Percentiles rank a stretch among this genome's conserved stretches.
These are phyloP conservation scores for Bryopsis sp. DNA, from an alignment of 139 green algal genomes.

Conservation along the genomic window DNA sequence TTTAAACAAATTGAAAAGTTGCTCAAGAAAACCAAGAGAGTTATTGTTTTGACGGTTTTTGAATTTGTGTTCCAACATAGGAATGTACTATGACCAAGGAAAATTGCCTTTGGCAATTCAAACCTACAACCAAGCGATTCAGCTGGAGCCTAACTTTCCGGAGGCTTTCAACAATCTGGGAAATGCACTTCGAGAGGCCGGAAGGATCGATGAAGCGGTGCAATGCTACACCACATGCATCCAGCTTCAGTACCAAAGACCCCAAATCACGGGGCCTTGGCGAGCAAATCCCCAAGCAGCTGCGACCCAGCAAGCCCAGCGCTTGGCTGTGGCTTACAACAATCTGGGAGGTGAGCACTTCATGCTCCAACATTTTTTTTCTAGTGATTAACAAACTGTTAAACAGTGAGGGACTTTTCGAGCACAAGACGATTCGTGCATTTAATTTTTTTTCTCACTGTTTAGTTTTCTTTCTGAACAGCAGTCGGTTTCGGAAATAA, in stretches of 20 bases:
- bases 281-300: conserved; percentile 17
- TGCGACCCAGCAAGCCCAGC: conserved; percentile 32
- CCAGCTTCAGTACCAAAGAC: conserved; percentile 49
- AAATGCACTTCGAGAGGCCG: conserved; percentile 60
- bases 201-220: conserved; percentile 53
- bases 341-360: conserved; percentile 73
- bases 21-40: too few species aligned
- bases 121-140: conserved; percentile 55
- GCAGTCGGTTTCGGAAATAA: too few species aligned
- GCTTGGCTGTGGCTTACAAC: conserved; percentile 68
- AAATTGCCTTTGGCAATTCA: conserved; percentile 54
- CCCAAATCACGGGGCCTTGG: conserved; percentile 15
- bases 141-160: conserved; percentile 55
- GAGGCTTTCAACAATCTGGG: conserved; percentile 82
- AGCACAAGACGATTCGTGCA: too few species aligned
- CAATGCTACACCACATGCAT: conserved; percentile 69
- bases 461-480: background rate
- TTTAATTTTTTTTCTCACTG: too few species aligned
- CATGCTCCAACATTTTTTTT: too few species aligned
- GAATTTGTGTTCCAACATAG: conserved; percentile 17
- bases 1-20: too few species aligned
- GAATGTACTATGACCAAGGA: conserved; percentile 56
- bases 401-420: too few species aligned
- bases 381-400: conserved; percentile 38
- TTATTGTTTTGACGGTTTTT: too few species aligned